These are phyloP conservation scores for Elsinoe australis DNA, from an alignment of 2,329 filamentous ascomycete species.

Conservation along the genomic window DNA sequence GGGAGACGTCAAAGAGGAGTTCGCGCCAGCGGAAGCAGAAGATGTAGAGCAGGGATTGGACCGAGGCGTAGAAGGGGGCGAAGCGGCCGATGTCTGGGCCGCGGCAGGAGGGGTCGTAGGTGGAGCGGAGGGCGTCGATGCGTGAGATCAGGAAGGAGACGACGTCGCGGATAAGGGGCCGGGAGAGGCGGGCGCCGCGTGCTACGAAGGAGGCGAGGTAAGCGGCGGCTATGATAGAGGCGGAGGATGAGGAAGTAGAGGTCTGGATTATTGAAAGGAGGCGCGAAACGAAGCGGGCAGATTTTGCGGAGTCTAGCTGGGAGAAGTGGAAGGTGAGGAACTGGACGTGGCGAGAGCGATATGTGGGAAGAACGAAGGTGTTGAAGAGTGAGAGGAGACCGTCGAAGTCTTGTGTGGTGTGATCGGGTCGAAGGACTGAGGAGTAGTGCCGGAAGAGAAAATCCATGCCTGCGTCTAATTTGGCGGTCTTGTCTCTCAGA, in stretches of 20 bases:
- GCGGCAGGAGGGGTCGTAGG: constrained; percentile 65
- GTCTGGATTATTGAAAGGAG: constrained; percentile 75
- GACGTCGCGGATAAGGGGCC: constrained; percentile 69
- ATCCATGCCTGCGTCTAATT: constrained; percentile 85
- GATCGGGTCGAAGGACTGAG: constrained; percentile 61
- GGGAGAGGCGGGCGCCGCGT: constrained; percentile 72
- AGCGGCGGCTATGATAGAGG: constrained; percentile 75
- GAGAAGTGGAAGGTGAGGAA: constrained; percentile 95
- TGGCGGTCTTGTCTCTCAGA: constrained; percentile 74
- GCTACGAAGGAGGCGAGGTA: constrained; percentile 95
- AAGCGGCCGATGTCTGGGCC: constrained; percentile 82
- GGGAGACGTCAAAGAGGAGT: constrained; percentile 54
- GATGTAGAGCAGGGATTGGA: constrained; percentile 87
- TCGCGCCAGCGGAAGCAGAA: constrained; percentile 98
- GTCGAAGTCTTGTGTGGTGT: constrained; percentile 66
- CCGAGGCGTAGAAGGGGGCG: constrained; percentile 74
- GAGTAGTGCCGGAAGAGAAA: constrained; percentile 78
- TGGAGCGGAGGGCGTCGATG: constrained; percentile 64
- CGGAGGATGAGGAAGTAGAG: constrained; percentile 72
- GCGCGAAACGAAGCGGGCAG: constrained; percentile 75
- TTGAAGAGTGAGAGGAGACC: constrained; percentile 79
- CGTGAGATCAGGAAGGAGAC: constrained; percentile 72
- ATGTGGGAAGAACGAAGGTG: constrained; percentile 79
- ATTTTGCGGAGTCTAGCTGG: constrained; percentile 68
- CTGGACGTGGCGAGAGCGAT: constrained; percentile 86